Conservation (phyloP, 192 early-diverging fungal species). For the Coemansia sp. region DNA sequence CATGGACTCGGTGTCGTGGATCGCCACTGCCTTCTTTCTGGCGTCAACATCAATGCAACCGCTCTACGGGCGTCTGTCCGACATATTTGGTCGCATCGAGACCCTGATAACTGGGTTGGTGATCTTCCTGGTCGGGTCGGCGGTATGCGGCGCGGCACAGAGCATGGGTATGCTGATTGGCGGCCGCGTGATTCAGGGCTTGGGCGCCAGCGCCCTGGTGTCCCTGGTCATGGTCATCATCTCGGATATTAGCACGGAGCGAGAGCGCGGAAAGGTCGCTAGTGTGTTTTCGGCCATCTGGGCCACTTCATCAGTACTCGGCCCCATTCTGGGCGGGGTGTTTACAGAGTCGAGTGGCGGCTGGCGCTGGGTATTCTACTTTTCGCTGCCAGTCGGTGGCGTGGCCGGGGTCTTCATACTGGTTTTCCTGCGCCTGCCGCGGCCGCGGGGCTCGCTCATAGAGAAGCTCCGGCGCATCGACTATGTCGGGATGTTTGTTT, state of each 20-base stretch:
- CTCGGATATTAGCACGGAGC: constrained; percentile 56
- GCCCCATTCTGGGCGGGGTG: constrained; percentile 55
- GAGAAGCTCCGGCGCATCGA: constrained; percentile 59
- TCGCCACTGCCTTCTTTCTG: constrained; percentile 61
- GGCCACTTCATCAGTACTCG: constrained; percentile 52
- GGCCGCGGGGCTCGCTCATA: constrained; percentile 17
- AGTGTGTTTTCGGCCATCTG: constrained; percentile 53
- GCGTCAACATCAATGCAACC: constrained; percentile 69
- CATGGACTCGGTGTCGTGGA: constrained; percentile 62
- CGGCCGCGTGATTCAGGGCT: constrained; percentile 57
- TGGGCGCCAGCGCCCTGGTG: constrained; percentile 61
- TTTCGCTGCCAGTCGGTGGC: constrained; percentile 45
- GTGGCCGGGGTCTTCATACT: constrained; percentile 37
- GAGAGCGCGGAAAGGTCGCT: constrained; percentile 55
- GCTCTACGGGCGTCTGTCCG: constrained; percentile 70
- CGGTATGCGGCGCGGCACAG: constrained; percentile 46
- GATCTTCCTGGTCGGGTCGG: constrained; percentile 50
- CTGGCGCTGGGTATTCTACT: constrained; percentile 57
- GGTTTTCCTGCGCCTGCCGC: constrained; percentile 29
- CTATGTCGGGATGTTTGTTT: constrained; percentile 52
- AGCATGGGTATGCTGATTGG: constrained; percentile 62
- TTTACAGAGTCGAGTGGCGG: constrained; percentile 43
- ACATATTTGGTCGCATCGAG: constrained; percentile 72
- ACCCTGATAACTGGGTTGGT: constrained; percentile 50
- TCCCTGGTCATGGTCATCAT: constrained; percentile 58